Evolutionary conservation across 2,329 filamentous ascomycete genomes (phyloP), one percentile per base, ranked within the genome.

Genomic region (Talaromyces sp.): DNA sequence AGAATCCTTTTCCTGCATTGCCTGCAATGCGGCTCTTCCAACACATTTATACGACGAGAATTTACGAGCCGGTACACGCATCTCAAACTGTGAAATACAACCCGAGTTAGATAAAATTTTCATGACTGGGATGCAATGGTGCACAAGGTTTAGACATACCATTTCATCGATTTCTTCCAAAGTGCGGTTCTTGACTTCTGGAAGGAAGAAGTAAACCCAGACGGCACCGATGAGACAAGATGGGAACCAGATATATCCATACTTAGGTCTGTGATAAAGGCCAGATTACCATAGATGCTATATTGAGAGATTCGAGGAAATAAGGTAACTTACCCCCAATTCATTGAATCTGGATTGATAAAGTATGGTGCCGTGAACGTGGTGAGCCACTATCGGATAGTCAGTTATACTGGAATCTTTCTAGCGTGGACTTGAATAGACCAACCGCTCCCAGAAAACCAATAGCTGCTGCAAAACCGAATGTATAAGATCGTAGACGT

Each of bases 321-420:
- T 49, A 49, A 19, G 15, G 19, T 11, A 11, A 13, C 68, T 64
- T 61, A 71, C 10, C 85, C 85, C 85, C 85, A 87, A 68, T 83
- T 82, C 45, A 87, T 72, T 0, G 81, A 73, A 15, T 75, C 72
- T 0, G 83, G 82, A 67, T 87, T 87, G 73, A 87, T 87, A 69
- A 87, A 87, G 69, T 87, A 86, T 0, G 84, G 85, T 2, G 84
- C 84, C 0, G 85, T 87, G 68, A 86, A 87, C 0, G 83, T 85
- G 0, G 83, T 83, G 7, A 85, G 76, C 85, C 85, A 86, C 68
- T 76, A 62, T 3, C 6, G 1, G 3, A 3, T 11, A 33, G 49
- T 52, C 49, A 52, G 49, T 52, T 7, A 31, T n/a, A 7, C n/a
- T 8, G 19, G 6, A 0, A 27, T 27, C 4, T n/a, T 6, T n/a